phyloP scores from a whole-genome alignment of 345 rosid species.

The Syzygium oleosum region DNA sequence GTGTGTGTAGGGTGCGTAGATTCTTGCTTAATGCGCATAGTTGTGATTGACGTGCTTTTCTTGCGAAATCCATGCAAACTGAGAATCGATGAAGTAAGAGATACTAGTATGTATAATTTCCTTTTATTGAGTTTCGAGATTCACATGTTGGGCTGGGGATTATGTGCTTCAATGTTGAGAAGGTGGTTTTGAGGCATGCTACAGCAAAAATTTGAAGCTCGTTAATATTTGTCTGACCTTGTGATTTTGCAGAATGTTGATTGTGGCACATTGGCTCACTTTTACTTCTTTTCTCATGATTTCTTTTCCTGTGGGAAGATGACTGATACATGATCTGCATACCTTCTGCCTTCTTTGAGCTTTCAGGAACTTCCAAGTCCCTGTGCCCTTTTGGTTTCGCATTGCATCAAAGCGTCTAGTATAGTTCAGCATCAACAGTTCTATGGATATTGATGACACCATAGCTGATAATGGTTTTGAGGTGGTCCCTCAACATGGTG shows the following conservation, averaged over 20 bases:
- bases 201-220: background rate
- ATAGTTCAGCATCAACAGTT: background rate
- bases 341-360: background rate
- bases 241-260: background rate
- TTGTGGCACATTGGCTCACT: background rate
- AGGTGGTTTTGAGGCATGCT: background rate
- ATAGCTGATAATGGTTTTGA: background rate
- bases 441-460: background rate
- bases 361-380: background rate
- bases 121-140: background rate
- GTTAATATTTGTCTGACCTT: background rate
- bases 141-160: background rate
- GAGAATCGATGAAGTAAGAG: background rate
- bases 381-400: background rate
- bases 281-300: background rate
- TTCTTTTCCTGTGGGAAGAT: background rate
- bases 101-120: background rate
- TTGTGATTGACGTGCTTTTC: background rate
- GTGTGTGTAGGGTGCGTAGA: background rate
- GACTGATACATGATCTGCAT: background rate
- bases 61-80: background rate
- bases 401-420: background rate
- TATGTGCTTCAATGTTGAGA: background rate
- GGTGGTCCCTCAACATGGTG: background rate
- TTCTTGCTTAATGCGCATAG: background rate